Evolutionary conservation across 345 rosid genomes (phyloP).

Genomic region (Citrus trifoliata): DNA sequence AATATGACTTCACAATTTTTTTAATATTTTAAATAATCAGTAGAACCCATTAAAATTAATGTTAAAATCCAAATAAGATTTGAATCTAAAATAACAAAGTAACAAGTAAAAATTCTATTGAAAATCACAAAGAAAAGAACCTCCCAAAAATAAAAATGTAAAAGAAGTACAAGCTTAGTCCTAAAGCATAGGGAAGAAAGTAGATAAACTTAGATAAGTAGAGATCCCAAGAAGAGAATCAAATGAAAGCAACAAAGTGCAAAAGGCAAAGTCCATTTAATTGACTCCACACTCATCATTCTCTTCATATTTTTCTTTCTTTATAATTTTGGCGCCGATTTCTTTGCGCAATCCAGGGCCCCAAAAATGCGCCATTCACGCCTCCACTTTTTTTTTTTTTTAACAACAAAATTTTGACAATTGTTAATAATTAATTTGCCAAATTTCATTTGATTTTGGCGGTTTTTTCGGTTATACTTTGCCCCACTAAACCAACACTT

Average conservation of each 20-base stretch:
- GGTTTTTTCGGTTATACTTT: slow-evolving; percentile 8
- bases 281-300: neutral
- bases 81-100: too few species aligned
- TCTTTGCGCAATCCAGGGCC: slow-evolving; percentile 38
- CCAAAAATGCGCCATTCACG: slow-evolving; percentile 42
- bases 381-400: slow-evolving; percentile 3
- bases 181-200: slow-evolving; percentile 24
- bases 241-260: neutral
- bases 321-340: slow-evolving; percentile 36
- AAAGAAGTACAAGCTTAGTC: slow-evolving; percentile 15
- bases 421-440: neutral
- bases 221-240: slow-evolving; percentile 14
- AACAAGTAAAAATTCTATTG: neutral
- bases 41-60: too few species aligned
- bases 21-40: too few species aligned
- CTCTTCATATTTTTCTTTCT: neutral
- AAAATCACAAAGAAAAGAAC: neutral
- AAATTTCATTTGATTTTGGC: slow-evolving; percentile 4
- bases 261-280: neutral
- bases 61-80: too few species aligned
- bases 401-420: neutral
- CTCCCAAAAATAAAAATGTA: neutral
- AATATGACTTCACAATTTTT: too few species aligned
- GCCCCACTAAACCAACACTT: neutral
- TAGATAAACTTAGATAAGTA: neutral